Base-by-base conservation (phyloP, 169 alveolate genomes). In the Toxoplasma gondii region DNA sequence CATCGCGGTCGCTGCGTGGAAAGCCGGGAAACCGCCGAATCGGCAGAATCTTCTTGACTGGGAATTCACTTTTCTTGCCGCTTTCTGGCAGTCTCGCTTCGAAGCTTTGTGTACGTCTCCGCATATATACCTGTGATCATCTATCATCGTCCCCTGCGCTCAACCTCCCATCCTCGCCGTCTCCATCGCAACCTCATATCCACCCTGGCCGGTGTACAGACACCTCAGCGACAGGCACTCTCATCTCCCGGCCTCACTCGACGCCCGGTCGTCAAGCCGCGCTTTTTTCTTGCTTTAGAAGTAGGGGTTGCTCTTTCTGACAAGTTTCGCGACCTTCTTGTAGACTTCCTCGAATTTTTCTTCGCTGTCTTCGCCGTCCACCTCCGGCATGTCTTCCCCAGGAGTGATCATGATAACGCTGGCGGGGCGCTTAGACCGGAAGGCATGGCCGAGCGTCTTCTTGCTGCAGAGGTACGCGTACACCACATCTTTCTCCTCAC, bases 341-440 rank as follows among this genome's bases (percentile, higher is more conserved):
- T 69, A 91, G 54, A 74, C 36, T 29, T 44, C 80, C 0, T 58
- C 83, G 91, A 64, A 74, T 34, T 67, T n/a, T 36, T 91, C 83
- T 49, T 91, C 94, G 17, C 74, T 45, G 78, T 58, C 83, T 54
- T 74, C 94, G 16, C 41, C 84, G 84, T n/a, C 84, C 12, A 27
- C 49, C 44, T 31, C 39, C 44, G 38, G 39, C 27, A 2, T 16
- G 2, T 31, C 84, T 16, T n/a, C 84, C 2, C 84, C 84, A 17
- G 84, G 45, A 16, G 93, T 94, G 39, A 98, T 95, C 96, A 99
- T 97, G 49, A 98, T 97, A 70, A 98, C 99, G 54, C 99, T 97
- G 43, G 99, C 98, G 31, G 99, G 99, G 94, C 99, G 96, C 95
- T 98, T 98, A 53, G 99, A 98, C 93, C 98, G 97, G 95, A 99